These are phyloP conservation scores for Ascosphaera apis DNA, from an alignment of 2,329 filamentous ascomycete genomes.

Conservation along the genomic window DNA sequence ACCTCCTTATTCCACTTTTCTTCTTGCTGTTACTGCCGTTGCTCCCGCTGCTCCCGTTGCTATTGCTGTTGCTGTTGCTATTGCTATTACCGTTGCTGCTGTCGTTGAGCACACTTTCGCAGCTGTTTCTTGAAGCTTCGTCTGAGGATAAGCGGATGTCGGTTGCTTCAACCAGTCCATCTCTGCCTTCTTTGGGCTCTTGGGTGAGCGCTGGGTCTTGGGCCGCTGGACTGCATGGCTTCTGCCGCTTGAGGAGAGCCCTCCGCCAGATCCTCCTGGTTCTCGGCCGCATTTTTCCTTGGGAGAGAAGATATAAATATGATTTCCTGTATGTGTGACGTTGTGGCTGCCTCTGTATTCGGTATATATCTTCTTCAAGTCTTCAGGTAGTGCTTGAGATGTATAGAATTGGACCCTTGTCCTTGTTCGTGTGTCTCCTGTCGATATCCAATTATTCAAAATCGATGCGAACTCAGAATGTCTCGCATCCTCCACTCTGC, in stretches of 20 bases:
- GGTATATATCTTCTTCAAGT: too few species aligned
- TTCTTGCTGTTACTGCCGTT: background rate
- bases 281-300: slow-evolving; percentile 1
- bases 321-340: too few species aligned
- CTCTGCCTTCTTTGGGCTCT: background rate
- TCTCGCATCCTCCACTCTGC: too few species aligned
- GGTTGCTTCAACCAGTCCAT: too few species aligned
- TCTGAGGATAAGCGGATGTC: too few species aligned
- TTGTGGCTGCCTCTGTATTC: too few species aligned
- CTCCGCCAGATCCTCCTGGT: slow-evolving; percentile 3
- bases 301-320: too few species aligned
- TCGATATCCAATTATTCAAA: too few species aligned
- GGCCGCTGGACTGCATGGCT: slow-evolving; percentile 9
- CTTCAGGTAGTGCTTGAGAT: too few species aligned
- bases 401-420: too few species aligned
- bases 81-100: background rate
- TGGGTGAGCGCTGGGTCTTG: background rate
- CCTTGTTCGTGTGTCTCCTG: too few species aligned
- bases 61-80: background rate
- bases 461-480: too few species aligned
- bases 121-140: background rate
- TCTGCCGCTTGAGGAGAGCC: slow-evolving; percentile 1
- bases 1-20: background rate
- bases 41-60: background rate
- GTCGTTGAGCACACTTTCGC: background rate